These are phyloP conservation scores for Eurotiales sp. DNA, from an alignment of 2,329 filamentous ascomycete genomes.

Conservation along the genomic window DNA sequence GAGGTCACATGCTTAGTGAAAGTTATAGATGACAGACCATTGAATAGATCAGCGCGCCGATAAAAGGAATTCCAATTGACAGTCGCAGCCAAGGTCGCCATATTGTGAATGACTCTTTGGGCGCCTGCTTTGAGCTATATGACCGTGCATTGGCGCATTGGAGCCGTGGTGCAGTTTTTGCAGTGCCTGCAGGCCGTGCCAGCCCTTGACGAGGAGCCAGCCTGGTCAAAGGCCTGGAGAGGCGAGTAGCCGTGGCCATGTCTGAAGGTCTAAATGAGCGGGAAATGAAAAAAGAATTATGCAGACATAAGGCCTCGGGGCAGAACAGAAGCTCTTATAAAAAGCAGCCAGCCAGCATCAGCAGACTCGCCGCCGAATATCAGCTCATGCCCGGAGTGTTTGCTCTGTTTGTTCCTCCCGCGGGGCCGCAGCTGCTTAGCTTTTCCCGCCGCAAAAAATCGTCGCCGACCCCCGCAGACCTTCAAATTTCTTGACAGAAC, in stretches of 20 bases:
- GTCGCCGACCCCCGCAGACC: constrained; percentile 15
- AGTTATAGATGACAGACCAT: constrained; percentile 38
- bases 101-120: constrained; percentile 32
- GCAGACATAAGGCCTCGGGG: neutral
- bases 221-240: constrained; percentile 6
- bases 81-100: constrained; percentile 47
- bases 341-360: neutral
- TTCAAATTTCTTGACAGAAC: too few relatives aligned
- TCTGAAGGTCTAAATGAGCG: neutral
- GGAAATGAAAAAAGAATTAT: neutral
- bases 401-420: constrained; percentile 11
- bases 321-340: neutral
- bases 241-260: constrained; percentile 7
- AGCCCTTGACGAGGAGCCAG: neutral
- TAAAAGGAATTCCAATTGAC: constrained; percentile 47
- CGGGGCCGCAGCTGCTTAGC: constrained; percentile 13
- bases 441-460: constrained; percentile 16
- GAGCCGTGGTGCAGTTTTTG: constrained; percentile 14
- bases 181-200: neutral
- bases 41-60: constrained; percentile 48
- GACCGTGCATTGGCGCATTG: constrained; percentile 24
- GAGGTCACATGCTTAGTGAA: neutral
- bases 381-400: constrained; percentile 8
- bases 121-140: constrained; percentile 9
- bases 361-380: neutral